Percentiles rank a stretch among this genome's conserved stretches.
phyloP scores from a whole-genome alignment of 768 basidiomycete genomes.

The Gyrodon lividus region DNA sequence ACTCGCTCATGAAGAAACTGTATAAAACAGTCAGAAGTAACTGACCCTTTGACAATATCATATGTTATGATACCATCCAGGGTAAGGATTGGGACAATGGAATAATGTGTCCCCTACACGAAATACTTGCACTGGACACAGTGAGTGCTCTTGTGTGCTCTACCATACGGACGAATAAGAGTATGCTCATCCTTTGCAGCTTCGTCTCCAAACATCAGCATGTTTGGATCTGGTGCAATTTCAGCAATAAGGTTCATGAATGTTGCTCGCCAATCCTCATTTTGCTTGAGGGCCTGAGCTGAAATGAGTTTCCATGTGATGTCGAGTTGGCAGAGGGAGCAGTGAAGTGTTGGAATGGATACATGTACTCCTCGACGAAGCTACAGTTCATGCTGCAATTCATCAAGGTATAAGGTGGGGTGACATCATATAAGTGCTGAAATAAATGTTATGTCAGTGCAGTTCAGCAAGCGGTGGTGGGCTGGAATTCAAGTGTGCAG shows the following conservation, averaged over 20 bases:
- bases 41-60: slow-evolving; percentile 14
- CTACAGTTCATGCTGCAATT: slow-evolving; percentile 6
- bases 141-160: neutral
- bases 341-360: slow-evolving; percentile 4
- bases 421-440: neutral
- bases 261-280: slow-evolving; percentile 2
- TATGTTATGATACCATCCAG: slow-evolving; percentile 10
- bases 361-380: neutral
- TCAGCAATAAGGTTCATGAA: slow-evolving; percentile 4
- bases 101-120: slow-evolving; percentile 6
- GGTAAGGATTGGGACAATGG: slow-evolving; percentile 13
- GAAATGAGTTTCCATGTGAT: slow-evolving; percentile 9
- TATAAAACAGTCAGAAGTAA: slow-evolving; percentile 7
- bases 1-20: slow-evolving; percentile 9
- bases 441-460: neutral
- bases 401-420: slow-evolving; percentile 10
- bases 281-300: slow-evolving; percentile 5
- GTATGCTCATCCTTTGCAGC: slow-evolving; percentile 15
- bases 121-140: slow-evolving; percentile 9
- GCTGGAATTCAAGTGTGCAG: neutral
- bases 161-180: neutral
- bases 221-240: slow-evolving; percentile 9
- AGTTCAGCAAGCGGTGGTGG: neutral
- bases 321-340: neutral
- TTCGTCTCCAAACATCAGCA: slow-evolving; percentile 21